Conservation (phyloP, 768 basidiomycete species). For the Russula sp. region DNA sequence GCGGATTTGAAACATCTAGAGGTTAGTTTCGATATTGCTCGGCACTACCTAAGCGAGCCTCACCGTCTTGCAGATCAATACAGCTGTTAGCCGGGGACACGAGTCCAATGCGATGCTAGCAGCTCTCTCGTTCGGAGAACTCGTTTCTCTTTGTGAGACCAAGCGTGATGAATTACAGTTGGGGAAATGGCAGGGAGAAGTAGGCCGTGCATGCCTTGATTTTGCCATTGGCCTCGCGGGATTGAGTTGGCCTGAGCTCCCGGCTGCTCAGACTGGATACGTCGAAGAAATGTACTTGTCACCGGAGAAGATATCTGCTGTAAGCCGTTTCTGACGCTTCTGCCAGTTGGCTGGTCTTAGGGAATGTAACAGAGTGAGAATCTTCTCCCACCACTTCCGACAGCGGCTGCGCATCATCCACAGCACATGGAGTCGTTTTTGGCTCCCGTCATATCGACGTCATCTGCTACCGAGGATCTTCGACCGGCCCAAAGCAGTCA, state of each 20-base stretch:
- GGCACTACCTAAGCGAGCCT: slow-evolving; percentile 13
- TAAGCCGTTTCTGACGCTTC: neutral
- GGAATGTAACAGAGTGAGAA: slow-evolving; percentile 7
- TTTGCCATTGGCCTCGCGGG: slow-evolving; percentile 31
- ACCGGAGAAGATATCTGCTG: slow-evolving; percentile 7
- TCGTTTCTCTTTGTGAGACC: slow-evolving; percentile 32
- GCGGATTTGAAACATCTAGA: slow-evolving; percentile 29
- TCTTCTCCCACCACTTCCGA: slow-evolving; percentile 20
- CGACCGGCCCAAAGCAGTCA: slow-evolving; percentile 7
- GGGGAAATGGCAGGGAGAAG: slow-evolving; percentile 28
- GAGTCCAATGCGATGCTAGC: neutral
- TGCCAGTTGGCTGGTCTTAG: slow-evolving; percentile 1
- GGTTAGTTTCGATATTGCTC: slow-evolving; percentile 22
- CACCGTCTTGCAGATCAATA: slow-evolving; percentile 1
- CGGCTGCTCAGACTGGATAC: neutral
- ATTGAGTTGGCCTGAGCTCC: slow-evolving; percentile 23
- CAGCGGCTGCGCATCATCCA: slow-evolving; percentile 21
- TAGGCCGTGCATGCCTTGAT: slow-evolving; percentile 28
- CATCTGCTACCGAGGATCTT: slow-evolving; percentile 18
- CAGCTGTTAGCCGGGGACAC: neutral
- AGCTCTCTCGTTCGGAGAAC: slow-evolving; percentile 12
- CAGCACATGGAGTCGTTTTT: slow-evolving; percentile 17
- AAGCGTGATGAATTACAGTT: slow-evolving; percentile 30
- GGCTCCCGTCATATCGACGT: slow-evolving; percentile 16
- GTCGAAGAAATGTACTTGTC: neutral